These are phyloP conservation scores for Microsporum canis DNA, from an alignment of 2,329 filamentous ascomycete species.

Conservation along the genomic window DNA sequence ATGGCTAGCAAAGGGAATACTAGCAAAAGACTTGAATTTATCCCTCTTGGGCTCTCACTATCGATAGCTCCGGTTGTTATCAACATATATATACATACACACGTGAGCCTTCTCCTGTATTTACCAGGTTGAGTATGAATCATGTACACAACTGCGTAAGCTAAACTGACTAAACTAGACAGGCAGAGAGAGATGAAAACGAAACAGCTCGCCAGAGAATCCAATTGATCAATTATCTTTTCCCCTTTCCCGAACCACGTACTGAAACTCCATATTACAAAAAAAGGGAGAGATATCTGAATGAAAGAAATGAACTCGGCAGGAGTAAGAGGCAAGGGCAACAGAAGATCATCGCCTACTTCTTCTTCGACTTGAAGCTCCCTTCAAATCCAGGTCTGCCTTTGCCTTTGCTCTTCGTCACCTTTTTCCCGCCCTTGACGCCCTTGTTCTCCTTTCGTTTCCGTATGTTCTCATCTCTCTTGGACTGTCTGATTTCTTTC, in stretches of 20 bases:
- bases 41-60: background rate
- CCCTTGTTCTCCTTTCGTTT: constrained; percentile 67
- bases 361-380: constrained; percentile 50
- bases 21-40: background rate
- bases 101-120: background rate
- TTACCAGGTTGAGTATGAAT: no score
- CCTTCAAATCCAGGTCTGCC: constrained; percentile 60
- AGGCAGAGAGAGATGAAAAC: background rate
- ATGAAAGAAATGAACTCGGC: no score
- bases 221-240: background rate
- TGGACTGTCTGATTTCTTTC: constrained; percentile 68
- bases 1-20: background rate
- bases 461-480: constrained; percentile 66
- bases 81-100: background rate
- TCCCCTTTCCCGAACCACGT: background rate
- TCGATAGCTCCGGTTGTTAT: background rate
- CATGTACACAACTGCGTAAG: background rate
- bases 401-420: constrained; percentile 39
- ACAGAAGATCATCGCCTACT: constrained; percentile 17
- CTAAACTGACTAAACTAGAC: background rate
- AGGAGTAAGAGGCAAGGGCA: background rate
- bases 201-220: background rate
- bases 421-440: constrained; percentile 37
- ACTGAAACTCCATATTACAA: background rate
- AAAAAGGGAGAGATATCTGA: no score